Evolutionary conservation across 345 rosid genomes (phyloP).

Genomic region (Populus simonii): DNA sequence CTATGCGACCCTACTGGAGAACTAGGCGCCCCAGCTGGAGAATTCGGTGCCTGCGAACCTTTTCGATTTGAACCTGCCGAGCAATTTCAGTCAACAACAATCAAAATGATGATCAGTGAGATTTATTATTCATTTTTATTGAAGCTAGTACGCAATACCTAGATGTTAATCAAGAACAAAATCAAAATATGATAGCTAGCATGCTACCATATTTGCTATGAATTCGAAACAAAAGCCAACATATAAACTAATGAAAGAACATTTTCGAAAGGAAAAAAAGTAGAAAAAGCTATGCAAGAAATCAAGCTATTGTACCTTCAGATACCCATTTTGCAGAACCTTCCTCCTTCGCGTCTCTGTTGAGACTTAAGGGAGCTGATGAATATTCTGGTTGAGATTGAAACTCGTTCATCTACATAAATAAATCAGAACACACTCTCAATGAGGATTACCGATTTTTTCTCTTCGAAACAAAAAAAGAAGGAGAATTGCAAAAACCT

Average conservation of each 20-base stretch:
- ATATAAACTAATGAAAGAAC: neutral
- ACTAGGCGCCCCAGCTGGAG: neutral
- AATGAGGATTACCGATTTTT: neutral
- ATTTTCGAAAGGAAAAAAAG: neutral
- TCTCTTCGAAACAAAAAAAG: neutral
- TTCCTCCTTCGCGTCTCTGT: conserved; percentile 35
- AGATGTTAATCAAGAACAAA: neutral
- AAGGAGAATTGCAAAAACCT: neutral
- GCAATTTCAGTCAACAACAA: too few relatives aligned
- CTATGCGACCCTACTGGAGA: conserved; percentile 5
- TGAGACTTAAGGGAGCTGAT: conserved; percentile 29
- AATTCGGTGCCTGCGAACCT: conserved; percentile 4
- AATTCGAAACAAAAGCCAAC: neutral
- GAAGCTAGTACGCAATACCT: neutral
- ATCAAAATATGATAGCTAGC: neutral
- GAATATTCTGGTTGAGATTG: conserved; percentile 27
- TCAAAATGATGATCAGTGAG: neutral
- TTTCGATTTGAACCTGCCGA: conserved; percentile 10
- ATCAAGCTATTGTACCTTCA: conserved; percentile 37
- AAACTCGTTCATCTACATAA: conserved; percentile 62
- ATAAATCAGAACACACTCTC: neutral
- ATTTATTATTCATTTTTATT: neutral
- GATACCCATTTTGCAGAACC: conserved; percentile 36
- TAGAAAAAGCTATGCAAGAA: neutral
- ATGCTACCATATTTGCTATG: neutral